These are phyloP conservation scores for Globisporangium yorkense DNA, from an alignment of 352 stramenopile species.

Conservation along the genomic window DNA sequence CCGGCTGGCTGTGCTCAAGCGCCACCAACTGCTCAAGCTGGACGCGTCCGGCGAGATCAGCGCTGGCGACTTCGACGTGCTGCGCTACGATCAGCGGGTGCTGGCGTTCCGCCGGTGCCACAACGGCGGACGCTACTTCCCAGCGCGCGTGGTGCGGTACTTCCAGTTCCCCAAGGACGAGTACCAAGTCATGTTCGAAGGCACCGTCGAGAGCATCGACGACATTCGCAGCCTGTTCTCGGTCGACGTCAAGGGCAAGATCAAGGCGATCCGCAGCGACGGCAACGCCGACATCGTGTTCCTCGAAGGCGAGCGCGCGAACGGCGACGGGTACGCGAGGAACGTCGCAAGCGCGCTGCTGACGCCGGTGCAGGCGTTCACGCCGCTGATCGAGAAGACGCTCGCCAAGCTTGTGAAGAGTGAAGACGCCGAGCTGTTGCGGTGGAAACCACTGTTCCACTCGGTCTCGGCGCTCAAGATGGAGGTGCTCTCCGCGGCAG, in stretches of 20 bases:
- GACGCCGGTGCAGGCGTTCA: conserved; percentile 39
- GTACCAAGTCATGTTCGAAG: conserved; percentile 57
- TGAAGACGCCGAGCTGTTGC: conserved; percentile 10
- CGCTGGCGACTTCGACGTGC: conserved; percentile 38
- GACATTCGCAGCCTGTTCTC: conserved; percentile 59
- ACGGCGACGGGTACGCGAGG: conserved; percentile 1
- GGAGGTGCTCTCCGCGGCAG: conserved; percentile 38
- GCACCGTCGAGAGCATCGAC: conserved; percentile 45
- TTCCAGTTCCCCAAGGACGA: conserved; percentile 36
- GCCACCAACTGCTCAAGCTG: conserved; percentile 51
- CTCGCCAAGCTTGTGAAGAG: conserved; percentile 32
- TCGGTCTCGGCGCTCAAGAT: conserved; percentile 33
- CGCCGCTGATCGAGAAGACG: conserved; percentile 19
- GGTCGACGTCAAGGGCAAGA: conserved; percentile 44
- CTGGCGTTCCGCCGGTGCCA: conserved; percentile 54
- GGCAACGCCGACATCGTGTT: conserved; percentile 51
- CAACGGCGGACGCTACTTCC: conserved; percentile 54
- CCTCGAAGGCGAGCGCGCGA: conserved; percentile 3
- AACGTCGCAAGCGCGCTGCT: background rate
- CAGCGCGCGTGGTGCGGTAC: conserved; percentile 45
- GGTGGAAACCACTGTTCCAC: conserved; percentile 30
- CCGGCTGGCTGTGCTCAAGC: conserved; percentile 28
- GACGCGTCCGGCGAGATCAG: conserved; percentile 39
- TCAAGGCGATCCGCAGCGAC: conserved; percentile 40
- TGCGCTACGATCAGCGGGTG: conserved; percentile 57